phyloP scores from a whole-genome alignment of 495 filamentous ascomycete species.

The Letharia columbiana region DNA sequence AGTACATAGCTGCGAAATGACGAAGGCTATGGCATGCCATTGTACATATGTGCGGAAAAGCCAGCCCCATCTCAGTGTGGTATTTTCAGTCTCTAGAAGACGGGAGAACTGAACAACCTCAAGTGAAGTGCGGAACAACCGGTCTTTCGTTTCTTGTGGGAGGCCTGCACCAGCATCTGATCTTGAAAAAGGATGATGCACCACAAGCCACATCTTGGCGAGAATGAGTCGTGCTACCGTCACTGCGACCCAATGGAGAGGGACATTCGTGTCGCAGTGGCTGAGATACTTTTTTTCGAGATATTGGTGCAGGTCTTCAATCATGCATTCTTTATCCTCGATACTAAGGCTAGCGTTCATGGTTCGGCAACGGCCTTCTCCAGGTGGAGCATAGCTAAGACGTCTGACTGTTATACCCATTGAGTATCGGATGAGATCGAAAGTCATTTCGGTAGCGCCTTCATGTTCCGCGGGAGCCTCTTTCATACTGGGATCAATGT shows the following conservation, averaged over 20 bases:
- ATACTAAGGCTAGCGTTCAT: slow-evolving; percentile 27
- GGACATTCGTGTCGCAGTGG: slow-evolving; percentile 32
- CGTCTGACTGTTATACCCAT: slow-evolving; percentile 30
- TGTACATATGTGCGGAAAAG: slow-evolving; percentile 50
- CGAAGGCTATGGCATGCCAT: slow-evolving; percentile 51
- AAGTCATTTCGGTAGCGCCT: slow-evolving; percentile 69
- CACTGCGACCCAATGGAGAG: slow-evolving; percentile 38
- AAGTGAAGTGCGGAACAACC: slow-evolving; percentile 49
- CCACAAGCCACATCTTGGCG: slow-evolving; percentile 31
- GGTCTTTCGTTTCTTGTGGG: slow-evolving; percentile 54
- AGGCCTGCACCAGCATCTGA: slow-evolving; percentile 28
- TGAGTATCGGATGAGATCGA: slow-evolving; percentile 55
- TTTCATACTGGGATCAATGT: slow-evolving; percentile 55
- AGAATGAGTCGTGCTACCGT: slow-evolving; percentile 36
- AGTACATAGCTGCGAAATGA: slow-evolving; percentile 44
- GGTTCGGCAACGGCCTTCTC: slow-evolving; percentile 19
- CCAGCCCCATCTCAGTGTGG: slow-evolving; percentile 51
- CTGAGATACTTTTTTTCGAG: slow-evolving; percentile 39
- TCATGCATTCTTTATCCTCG: slow-evolving; percentile 38
- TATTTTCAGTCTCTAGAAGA: slow-evolving; percentile 38
- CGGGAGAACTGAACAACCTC: slow-evolving; percentile 51
- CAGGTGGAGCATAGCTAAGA: slow-evolving; percentile 26
- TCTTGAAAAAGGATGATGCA: slow-evolving; percentile 33
- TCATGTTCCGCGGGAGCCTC: slow-evolving; percentile 46
- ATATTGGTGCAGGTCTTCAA: slow-evolving; percentile 36